These are phyloP conservation scores for Glarea lozoyensis DNA, from an alignment of 495 filamentous ascomycete species.

Conservation along the genomic window DNA sequence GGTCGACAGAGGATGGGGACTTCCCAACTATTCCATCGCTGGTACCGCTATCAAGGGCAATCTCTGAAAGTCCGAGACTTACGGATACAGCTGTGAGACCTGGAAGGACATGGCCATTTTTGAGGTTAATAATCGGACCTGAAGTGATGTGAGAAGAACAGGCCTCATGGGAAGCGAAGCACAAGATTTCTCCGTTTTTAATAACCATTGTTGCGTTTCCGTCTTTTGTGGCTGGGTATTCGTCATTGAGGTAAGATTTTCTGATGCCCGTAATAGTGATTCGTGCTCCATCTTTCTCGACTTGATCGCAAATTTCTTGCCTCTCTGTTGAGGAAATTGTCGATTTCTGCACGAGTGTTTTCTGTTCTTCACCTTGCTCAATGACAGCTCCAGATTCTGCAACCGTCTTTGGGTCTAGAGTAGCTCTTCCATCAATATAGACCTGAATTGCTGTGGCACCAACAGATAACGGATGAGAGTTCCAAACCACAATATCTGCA, in stretches of 20 bases:
- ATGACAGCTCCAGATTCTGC: constrained; percentile 24
- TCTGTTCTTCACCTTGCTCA: constrained; percentile 14
- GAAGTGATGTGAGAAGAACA: constrained; percentile 21
- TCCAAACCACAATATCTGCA: constrained; percentile 59
- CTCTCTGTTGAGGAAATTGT: constrained; percentile 25
- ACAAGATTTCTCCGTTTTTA: constrained; percentile 38
- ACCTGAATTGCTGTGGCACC: constrained; percentile 54
- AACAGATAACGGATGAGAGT: constrained; percentile 51
- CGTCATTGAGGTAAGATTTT: constrained; percentile 27
- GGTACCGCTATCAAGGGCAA: constrained; percentile 41
- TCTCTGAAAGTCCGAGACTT: constrained; percentile 46
- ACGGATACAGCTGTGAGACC: constrained; percentile 46
- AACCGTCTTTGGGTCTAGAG: constrained; percentile 36
- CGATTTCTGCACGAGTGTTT: constrained; percentile 17
- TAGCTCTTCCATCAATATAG: constrained; percentile 53
- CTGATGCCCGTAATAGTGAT: constrained; percentile 41
- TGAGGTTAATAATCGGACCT: constrained; percentile 31
- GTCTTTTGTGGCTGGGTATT: not conserved
- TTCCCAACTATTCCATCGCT: constrained; percentile 28
- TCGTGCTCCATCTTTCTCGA: constrained; percentile 14
- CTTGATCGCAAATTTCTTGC: constrained; percentile 10
- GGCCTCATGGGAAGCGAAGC: constrained; percentile 32
- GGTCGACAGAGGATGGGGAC: constrained; percentile 12
- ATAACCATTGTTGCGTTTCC: constrained; percentile 31
- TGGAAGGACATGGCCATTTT: constrained; percentile 45